Conservation (phyloP, 495 filamentous ascomycete species). For the Antarctomyces pellizariae region DNA sequence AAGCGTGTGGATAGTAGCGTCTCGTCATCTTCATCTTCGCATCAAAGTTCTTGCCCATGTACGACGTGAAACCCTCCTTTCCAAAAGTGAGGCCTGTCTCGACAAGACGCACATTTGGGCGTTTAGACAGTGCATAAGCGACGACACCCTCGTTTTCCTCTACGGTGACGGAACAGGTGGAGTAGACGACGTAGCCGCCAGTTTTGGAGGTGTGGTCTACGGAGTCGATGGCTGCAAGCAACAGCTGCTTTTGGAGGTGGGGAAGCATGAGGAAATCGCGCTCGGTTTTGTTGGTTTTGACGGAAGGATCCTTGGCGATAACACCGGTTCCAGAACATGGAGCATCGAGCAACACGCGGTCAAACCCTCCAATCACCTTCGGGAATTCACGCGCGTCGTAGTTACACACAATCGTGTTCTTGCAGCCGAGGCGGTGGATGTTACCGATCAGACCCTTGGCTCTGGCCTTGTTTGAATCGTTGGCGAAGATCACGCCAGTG, state of each 20-base stretch:
- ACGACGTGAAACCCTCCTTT: slow-evolving; percentile 68
- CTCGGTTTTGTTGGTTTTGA: slow-evolving; percentile 95
- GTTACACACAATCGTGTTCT: slow-evolving; percentile 87
- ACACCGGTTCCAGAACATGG: slow-evolving; percentile 71
- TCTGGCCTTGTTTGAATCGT: slow-evolving; percentile 82
- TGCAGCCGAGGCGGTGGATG: slow-evolving; percentile 80
- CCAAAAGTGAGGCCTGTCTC: slow-evolving; percentile 87
- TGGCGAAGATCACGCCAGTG: slow-evolving; percentile 86
- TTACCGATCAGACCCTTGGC: slow-evolving; percentile 95
- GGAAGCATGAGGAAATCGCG: slow-evolving; percentile 80
- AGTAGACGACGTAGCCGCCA: slow-evolving; percentile 86
- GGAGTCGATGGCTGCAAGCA: slow-evolving; percentile 84
- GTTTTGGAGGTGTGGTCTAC: slow-evolving; percentile 69
- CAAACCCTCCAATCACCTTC: slow-evolving; percentile 83
- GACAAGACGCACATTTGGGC: slow-evolving; percentile 83
- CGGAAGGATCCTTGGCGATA: slow-evolving; percentile 80
- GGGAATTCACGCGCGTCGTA: slow-evolving; percentile 86
- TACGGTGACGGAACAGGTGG: slow-evolving; percentile 75
- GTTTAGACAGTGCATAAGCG: slow-evolving; percentile 69
- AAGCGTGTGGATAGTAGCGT: slow-evolving; percentile 80
- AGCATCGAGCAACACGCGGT: slow-evolving; percentile 59
- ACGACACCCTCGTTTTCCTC: slow-evolving; percentile 91
- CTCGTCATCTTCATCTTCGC: slow-evolving; percentile 63
- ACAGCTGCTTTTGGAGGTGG: slow-evolving; percentile 79
- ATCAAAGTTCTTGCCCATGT: slow-evolving; percentile 75